Evolutionary conservation across 2,329 filamentous ascomycete genomes (phyloP).

Genomic region (Epicoccum sorghinum): DNA sequence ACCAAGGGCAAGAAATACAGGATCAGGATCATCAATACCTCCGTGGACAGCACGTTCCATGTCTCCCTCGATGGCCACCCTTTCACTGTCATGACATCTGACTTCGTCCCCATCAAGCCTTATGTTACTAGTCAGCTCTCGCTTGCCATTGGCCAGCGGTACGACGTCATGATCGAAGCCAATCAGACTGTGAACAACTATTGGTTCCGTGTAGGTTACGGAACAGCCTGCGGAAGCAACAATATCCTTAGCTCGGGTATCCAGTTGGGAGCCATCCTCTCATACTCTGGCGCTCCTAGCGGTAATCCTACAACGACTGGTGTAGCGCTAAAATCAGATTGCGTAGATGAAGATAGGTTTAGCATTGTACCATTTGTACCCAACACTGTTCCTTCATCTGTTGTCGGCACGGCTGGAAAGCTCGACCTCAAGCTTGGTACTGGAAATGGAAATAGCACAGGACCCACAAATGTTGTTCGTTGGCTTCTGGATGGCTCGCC

Average conservation of each 20-base stretch:
- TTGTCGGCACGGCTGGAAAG: constrained; percentile 36
- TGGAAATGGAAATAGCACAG: constrained; percentile 20
- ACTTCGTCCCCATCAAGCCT: constrained; percentile 52
- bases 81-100: constrained; percentile 51
- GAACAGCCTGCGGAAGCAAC: constrained; percentile 40
- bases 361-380: constrained; percentile 49
- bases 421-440: constrained; percentile 35
- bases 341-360: constrained; percentile 45
- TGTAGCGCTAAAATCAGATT: constrained; percentile 42
- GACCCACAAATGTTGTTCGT: constrained; percentile 47
- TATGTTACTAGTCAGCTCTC: constrained; percentile 45
- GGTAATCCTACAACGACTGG: constrained; percentile 44
- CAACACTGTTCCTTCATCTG: constrained; percentile 46
- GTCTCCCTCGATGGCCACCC: constrained; percentile 49
- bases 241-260: constrained; percentile 34
- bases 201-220: constrained; percentile 53
- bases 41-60: constrained; percentile 41
- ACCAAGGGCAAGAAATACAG: constrained; percentile 59
- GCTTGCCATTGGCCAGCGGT: constrained; percentile 50
- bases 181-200: constrained; percentile 53
- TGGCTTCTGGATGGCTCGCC: constrained; percentile 52
- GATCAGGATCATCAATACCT: constrained; percentile 64
- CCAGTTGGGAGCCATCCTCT: constrained; percentile 47
- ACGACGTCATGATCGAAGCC: constrained; percentile 55
- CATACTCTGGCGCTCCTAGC: constrained; percentile 46